phyloP scores from a whole-genome alignment of 1,284 basidiomycete species.

The Sanghuangporus sanghuang region DNA sequence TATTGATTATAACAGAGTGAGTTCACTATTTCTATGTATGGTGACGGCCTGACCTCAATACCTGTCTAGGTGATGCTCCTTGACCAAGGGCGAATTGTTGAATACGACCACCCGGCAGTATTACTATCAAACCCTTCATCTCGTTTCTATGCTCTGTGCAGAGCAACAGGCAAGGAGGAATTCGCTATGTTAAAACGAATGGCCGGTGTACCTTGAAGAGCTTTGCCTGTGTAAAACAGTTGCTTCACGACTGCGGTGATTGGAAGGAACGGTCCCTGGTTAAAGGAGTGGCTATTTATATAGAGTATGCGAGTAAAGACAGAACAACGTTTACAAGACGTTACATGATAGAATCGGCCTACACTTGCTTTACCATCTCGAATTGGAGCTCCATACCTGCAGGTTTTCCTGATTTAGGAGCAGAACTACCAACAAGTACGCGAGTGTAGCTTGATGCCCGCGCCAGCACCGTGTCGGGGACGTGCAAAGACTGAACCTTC shows the following conservation, averaged over 20 bases:
- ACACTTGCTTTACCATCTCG: background rate
- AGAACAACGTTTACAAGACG: background rate
- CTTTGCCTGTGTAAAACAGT: background rate
- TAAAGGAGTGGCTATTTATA: background rate
- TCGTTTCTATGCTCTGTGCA: conserved; percentile 74
- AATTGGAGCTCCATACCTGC: conserved; percentile 5
- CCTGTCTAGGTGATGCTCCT: conserved; percentile 70
- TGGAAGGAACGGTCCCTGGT: background rate
- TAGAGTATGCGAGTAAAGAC: background rate
- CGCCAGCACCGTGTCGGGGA: background rate
- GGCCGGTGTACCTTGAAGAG: conserved; percentile 35
- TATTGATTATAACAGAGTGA: conserved; percentile 52
- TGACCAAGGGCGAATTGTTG: conserved; percentile 78
- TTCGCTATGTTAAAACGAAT: conserved; percentile 69
- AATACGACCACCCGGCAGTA: conserved; percentile 73
- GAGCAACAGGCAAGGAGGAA: conserved; percentile 80
- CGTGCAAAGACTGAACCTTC: background rate
- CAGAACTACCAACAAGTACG: background rate
- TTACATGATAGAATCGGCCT: background rate
- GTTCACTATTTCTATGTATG: conserved; percentile 19
- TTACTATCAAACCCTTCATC: conserved; percentile 66
- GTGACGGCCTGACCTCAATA: background rate
- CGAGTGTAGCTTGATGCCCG: conserved; percentile 4
- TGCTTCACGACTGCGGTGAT: background rate
- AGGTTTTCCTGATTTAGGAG: background rate